A percentile compares a stretch with the other conserved stretches of the same genome.
Conservation (phyloP, 2,329 filamentous ascomycete species). For the Gaeumannomyces sp. region DNA sequence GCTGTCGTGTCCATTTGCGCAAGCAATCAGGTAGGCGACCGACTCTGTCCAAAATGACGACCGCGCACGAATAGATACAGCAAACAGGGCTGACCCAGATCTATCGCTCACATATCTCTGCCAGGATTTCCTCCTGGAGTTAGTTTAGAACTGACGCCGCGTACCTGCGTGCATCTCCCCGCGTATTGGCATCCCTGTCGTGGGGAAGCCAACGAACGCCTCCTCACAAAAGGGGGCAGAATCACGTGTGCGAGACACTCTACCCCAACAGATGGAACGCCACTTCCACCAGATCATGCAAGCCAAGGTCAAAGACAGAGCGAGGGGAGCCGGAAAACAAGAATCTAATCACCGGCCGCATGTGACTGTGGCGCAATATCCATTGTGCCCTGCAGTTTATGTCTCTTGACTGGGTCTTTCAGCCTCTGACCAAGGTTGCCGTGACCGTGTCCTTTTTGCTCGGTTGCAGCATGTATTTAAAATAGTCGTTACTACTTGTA, state of each 20-base stretch:
- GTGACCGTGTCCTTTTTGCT: neutral
- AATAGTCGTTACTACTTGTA: neutral
- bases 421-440: neutral
- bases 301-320: neutral
- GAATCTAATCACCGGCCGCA: neutral
- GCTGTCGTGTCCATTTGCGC: no score
- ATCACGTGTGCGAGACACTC: neutral
- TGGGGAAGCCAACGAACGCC: no score
- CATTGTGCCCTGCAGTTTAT: neutral
- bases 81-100: no score
- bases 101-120: no score
- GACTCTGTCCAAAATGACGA: no score
- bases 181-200: no score
- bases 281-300: neutral
- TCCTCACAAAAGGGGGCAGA: no score
- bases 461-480: neutral
- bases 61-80: no score
- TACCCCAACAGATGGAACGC: neutral
- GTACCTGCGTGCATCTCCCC: no score
- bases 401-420: neutral
- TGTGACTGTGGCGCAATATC: neutral
- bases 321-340: neutral
- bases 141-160: no score
- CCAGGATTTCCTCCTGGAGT: no score
- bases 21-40: no score